Base-by-base conservation (phyloP, 1,284 basidiomycete genomes). In the Fomitopsis betulina region DNA sequence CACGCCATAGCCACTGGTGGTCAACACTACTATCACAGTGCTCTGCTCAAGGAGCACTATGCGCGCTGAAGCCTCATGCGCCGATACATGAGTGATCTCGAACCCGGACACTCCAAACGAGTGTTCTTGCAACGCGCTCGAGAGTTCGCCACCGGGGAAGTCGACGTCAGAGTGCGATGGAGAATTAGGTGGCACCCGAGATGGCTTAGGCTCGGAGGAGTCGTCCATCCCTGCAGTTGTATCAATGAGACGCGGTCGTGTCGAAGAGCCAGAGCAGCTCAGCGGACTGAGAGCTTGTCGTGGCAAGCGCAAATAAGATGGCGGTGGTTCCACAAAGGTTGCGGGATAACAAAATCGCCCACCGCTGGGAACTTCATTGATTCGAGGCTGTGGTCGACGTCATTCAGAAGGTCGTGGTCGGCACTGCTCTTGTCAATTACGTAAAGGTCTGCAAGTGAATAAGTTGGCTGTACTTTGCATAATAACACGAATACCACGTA, bases 21-120 rank as follows among this genome's bases (percentile, higher is more conserved):
- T 79, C 38, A 89, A 73, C n/a, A 72, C 71, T 17, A 89, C 68
- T 4, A 61, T 68, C 21, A 87, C 65, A 13, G 60, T 67, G 5
- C 72, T 70, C 17, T 80, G 84, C 65, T 89, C 87, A 9, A 87
- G 71, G 3, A 86, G 70, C 1, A 75, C 78, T 35, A 88, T 76
- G 25, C 70, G 70, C 9, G 85, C 85, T 15, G 71, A 72, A 10
- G 86, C 83, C 62, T 83, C 77, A 55, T 78, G 70, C 4, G 73
- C 61, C 1, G 76, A 73, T 1, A 74, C 69, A 17, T 59, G 58
- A 2, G 67, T 59, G 50, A 85, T 65, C 12, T 75, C 70, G 62
- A 78, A 87, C 58, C 72, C 70, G 38, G 72, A 65, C 58, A 89
- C 76, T n/a, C 80, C 82, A 64, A 82, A 85, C 6, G 76, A 72